A percentile compares a stretch with the other conserved stretches of the same genome.
phyloP scores from a whole-genome alignment of 2,329 filamentous ascomycete genomes.

The Fusarium drepaniforme region DNA sequence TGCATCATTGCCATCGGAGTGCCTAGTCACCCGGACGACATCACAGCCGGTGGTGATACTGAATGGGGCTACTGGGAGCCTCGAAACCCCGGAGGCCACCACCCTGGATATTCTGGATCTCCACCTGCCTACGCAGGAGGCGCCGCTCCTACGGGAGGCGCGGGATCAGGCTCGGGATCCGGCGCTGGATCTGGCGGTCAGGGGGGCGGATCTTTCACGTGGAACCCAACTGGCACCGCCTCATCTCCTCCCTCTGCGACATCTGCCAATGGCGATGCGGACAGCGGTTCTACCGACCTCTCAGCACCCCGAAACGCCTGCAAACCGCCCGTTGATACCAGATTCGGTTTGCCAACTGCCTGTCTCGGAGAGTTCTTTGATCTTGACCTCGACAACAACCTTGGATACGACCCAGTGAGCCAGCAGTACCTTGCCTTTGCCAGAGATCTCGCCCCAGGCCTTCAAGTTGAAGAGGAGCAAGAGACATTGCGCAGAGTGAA shows the following conservation, averaged over 20 bases:
- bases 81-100: neutral
- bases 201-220: neutral
- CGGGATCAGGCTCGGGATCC: too few relatives aligned
- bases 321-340: conserved; percentile 27
- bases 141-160: neutral
- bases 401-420: conserved; percentile 37
- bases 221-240: neutral
- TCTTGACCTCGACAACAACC: conserved; percentile 42
- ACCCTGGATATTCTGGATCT: neutral
- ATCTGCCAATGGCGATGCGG: neutral
- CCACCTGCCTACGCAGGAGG: neutral
- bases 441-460: neutral
- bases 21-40: neutral
- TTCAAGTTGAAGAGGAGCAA: neutral
- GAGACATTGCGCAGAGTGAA: neutral
- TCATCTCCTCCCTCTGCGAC: neutral
- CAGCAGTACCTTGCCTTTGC: conserved; percentile 27
- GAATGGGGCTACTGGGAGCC: conserved; percentile 1
- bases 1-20: conserved; percentile 34
- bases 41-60: neutral
- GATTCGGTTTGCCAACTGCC: conserved; percentile 43
- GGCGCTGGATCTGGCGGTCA: neutral
- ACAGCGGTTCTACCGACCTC: neutral
- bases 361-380: conserved; percentile 45
- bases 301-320: neutral